phyloP scores from a whole-genome alignment of 805 yeast species.

The Candida corydali region DNA sequence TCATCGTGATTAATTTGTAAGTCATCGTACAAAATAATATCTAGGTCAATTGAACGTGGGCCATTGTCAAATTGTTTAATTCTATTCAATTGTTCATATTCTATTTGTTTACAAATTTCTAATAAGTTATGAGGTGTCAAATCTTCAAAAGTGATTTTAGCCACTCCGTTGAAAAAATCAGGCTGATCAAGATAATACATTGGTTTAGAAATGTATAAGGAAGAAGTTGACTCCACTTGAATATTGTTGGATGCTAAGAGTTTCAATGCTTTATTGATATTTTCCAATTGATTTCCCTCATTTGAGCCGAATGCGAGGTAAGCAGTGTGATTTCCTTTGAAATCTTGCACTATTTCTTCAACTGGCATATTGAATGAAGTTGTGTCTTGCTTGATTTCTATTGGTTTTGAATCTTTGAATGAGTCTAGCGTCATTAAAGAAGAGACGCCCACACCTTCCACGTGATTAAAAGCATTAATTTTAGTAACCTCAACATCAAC shows the following conservation, averaged over 20 bases:
- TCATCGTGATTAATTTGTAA: slow-evolving; percentile 51
- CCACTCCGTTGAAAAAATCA: slow-evolving; percentile 79
- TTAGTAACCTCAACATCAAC: slow-evolving; percentile 67
- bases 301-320: slow-evolving; percentile 90
- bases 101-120: slow-evolving; percentile 63
- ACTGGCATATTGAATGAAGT: slow-evolving; percentile 31
- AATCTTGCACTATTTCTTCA: slow-evolving; percentile 7
- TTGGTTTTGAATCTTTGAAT: slow-evolving; percentile 24
- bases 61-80: slow-evolving; percentile 84
- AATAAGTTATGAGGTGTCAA: slow-evolving; percentile 61
- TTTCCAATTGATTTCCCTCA: slow-evolving; percentile 62
- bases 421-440: slow-evolving; percentile 47
- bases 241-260: slow-evolving; percentile 41
- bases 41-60: slow-evolving; percentile 88
- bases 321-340: slow-evolving; percentile 42
- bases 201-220: slow-evolving; percentile 84
- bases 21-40: slow-evolving; percentile 70
- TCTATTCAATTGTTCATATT: slow-evolving; percentile 65
- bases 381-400: slow-evolving; percentile 12
- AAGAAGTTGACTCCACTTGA: slow-evolving; percentile 58
- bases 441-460: slow-evolving; percentile 88
- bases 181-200: slow-evolving; percentile 85
- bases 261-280: slow-evolving; percentile 54
- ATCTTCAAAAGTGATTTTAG: slow-evolving; percentile 57
- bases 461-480: slow-evolving; percentile 82